phyloP scores from a whole-genome alignment of 2,329 filamentous ascomycete genomes.

The Fusarium nisikadoi region DNA sequence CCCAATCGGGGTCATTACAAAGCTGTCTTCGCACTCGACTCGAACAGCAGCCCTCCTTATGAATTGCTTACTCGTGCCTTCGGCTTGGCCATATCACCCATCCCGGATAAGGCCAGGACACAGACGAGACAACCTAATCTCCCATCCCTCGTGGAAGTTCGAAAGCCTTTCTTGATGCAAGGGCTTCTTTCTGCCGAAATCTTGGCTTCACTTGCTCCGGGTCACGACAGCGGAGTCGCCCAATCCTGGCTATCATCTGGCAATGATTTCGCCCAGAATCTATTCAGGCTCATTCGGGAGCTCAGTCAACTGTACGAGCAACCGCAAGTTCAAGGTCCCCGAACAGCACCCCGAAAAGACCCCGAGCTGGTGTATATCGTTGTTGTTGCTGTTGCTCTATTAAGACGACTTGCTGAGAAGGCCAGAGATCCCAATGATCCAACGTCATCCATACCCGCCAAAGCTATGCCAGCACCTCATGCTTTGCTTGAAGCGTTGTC shows the following conservation, averaged over 20 bases:
- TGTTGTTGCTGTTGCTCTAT: slow-evolving; percentile 72
- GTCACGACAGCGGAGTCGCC: slow-evolving; percentile 77
- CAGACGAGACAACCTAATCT: slow-evolving; percentile 68
- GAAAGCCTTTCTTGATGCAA: slow-evolving; percentile 92
- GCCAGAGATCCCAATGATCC: slow-evolving; percentile 66
- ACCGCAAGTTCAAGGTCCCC: slow-evolving; percentile 51
- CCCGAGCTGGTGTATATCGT: slow-evolving; percentile 71
- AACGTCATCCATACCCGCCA: slow-evolving; percentile 63
- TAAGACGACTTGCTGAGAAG: slow-evolving; percentile 77
- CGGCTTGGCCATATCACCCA: slow-evolving; percentile 82
- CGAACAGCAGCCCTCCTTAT: slow-evolving; percentile 70
- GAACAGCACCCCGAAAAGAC: slow-evolving; percentile 56
- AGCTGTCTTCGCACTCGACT: slow-evolving; percentile 80
- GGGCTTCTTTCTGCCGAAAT: slow-evolving; percentile 92
- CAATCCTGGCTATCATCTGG: slow-evolving; percentile 83
- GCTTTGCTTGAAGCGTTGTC: slow-evolving; percentile 74
- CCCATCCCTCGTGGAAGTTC: slow-evolving; percentile 77
- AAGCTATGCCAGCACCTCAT: slow-evolving; percentile 73
- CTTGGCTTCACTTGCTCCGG: slow-evolving; percentile 77
- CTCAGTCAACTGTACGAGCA: slow-evolving; percentile 73
- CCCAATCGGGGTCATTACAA: slow-evolving; percentile 90
- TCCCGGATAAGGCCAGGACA: slow-evolving; percentile 72
- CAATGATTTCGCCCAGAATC: slow-evolving; percentile 83
- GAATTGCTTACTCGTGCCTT: slow-evolving; percentile 90
- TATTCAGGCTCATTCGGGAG: slow-evolving; percentile 79